Evolutionary conservation across 1,284 basidiomycete species (phyloP).

Genomic region (Sporisorium exsertum): DNA sequence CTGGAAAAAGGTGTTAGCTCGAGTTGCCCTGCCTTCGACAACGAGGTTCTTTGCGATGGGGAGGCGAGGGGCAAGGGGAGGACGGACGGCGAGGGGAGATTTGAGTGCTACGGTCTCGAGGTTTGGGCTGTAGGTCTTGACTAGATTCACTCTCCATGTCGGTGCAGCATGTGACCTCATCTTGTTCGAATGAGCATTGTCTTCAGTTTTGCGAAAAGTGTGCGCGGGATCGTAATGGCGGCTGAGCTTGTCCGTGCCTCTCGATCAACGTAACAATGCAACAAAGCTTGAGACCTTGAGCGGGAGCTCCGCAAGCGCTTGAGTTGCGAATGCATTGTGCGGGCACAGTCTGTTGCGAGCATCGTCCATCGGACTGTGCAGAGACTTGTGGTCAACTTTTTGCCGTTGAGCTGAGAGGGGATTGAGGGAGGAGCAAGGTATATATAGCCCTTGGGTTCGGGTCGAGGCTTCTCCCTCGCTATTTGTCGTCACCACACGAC

Average conservation of each 20-base stretch:
- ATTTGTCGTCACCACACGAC: too few relatives aligned
- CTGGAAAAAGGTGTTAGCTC: conserved; percentile 86
- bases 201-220: not conserved
- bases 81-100: conserved; percentile 74
- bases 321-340: not conserved
- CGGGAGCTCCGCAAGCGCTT: not conserved
- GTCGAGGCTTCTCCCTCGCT: too few relatives aligned
- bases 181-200: not conserved
- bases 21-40: conserved; percentile 86
- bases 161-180: not conserved
- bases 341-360: not conserved
- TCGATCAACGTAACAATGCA: not conserved
- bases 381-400: not conserved
- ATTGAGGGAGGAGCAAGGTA: not conserved
- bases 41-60: conserved; percentile 79
- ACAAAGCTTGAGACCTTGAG: too few relatives aligned
- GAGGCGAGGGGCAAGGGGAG: conserved; percentile 60
- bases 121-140: conserved; percentile 79
- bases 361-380: too few relatives aligned
- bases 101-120: conserved; percentile 86
- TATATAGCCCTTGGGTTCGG: too few relatives aligned
- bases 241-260: not conserved
- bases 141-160: conserved; percentile 9
- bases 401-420: not conserved
- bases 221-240: not conserved